phyloP scores from a whole-genome alignment of 2,329 filamentous ascomycete species.

The Botryotinia globosa region DNA sequence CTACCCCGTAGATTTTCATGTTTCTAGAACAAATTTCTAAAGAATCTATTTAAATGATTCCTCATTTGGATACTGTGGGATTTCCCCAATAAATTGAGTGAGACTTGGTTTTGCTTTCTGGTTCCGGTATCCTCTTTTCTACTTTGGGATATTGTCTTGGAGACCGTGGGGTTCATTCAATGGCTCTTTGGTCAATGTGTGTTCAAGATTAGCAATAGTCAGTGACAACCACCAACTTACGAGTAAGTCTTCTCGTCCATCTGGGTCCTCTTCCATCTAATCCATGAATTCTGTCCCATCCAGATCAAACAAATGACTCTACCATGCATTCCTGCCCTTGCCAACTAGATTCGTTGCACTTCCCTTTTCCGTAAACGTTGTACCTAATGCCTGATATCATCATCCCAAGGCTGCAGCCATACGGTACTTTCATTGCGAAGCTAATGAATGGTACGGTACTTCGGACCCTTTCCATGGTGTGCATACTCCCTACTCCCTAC shows the following conservation, averaged over 20 bases:
- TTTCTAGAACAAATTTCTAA: conserved; percentile 15
- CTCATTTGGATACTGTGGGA: neutral
- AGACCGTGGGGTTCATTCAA: neutral
- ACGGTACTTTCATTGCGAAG: neutral
- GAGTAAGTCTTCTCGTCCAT: neutral
- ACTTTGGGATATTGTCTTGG: conserved; percentile 11
- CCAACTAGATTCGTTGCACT: neutral
- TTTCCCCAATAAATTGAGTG: conserved; percentile 1
- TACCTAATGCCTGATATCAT: neutral
- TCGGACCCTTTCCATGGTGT: neutral
- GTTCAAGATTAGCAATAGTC: neutral
- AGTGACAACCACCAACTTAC: neutral
- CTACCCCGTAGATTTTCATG: conserved; percentile 15
- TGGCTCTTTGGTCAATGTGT: neutral
- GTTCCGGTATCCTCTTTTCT: neutral
- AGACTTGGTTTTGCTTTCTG: conserved; percentile 14
- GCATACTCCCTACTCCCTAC: neutral
- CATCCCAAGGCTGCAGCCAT: conserved; percentile 5
- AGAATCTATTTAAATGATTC: conserved; percentile 16
- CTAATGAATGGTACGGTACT: neutral
- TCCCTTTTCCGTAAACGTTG: conserved; percentile 6
- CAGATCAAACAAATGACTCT: neutral
- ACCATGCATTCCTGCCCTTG: neutral
- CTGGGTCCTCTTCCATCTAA: neutral
- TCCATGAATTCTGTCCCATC: neutral